These are phyloP conservation scores for Eucalyptus marginata DNA, from an alignment of 345 rosid genomes.

Conservation along the genomic window DNA sequence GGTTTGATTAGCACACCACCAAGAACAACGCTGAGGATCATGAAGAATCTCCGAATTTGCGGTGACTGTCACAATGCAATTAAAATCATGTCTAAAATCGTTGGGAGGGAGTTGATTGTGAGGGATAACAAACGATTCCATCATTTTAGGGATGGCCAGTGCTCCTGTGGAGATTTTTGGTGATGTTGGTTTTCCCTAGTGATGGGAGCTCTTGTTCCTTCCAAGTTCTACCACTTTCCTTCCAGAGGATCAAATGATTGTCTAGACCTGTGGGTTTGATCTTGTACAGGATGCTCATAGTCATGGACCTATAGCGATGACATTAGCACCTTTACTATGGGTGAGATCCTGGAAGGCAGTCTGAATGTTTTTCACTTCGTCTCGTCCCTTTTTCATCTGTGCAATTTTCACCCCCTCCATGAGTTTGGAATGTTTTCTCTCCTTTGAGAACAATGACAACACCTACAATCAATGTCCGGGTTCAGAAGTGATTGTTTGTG, in stretches of 20 bases:
- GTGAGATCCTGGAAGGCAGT: neutral
- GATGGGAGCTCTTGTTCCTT: neutral
- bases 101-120: constrained; percentile 53
- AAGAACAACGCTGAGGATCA: constrained; percentile 46
- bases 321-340: neutral
- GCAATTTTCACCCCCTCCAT: neutral
- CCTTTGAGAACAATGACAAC: neutral
- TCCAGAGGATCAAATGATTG: neutral
- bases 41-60: constrained; percentile 57
- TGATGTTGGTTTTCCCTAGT: neutral
- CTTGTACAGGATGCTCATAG: neutral
- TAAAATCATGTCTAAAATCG: constrained; percentile 52
- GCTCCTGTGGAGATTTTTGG: constrained; percentile 60
- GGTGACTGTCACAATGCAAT: constrained; percentile 61
- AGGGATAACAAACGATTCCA: constrained; percentile 61
- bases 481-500: neutral
- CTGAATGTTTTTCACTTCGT: neutral
- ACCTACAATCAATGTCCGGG: neutral
- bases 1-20: constrained; percentile 57
- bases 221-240: neutral
- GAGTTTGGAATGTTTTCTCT: neutral
- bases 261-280: neutral
- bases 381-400: neutral
- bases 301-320: neutral
- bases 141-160: constrained; percentile 47